Evolutionary conservation across 1,284 basidiomycete genomes (phyloP), one percentile per base, ranked within the genome.

Genomic region (Polyporus tsugae): DNA sequence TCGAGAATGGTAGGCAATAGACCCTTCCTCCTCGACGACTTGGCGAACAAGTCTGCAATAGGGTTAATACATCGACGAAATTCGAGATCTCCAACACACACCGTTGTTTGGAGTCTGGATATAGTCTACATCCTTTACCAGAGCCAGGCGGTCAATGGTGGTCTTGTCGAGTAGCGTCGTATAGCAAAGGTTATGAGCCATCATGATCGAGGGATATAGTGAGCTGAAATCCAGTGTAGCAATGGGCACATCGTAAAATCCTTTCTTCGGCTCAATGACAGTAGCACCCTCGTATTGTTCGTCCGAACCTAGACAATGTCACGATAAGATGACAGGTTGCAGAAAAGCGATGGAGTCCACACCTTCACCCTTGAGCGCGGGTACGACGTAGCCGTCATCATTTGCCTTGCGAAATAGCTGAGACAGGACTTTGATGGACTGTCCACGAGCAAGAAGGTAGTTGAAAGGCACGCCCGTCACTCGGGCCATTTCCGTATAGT

Each of bases 391-490:
- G 1, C 92, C 93, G 64, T 95, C 93, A 33, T 92, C 91, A 60
- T 94, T 95, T 2, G 96, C 96, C 79, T 91, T 94, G 59, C 97
- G 90, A 80, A 90, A 97, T 6, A 98, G 86, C 76, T 98, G 97
- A 1, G 96, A 97, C 65, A 98, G 85, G 58, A 98, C 96, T 78
- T 97, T 98, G 85, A 98, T 97, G 42, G 96, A 97, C 78, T 98
- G 96, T 1, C 96, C 96, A 49, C 96, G 89, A 10, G 95, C 87
- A 7, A 98, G 85, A 2, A 98, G 86, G 78, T 91, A 97, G 78
- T 98, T 98, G 87, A 98, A 98, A 0, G 97, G 96, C n/a, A 98
- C 95, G 15, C 96, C 96, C 0, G 96, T 98, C 4, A 98, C 97
- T 80, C 96, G 92, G 9, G 97, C 87, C 95, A 98, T 96, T 78